Conservation (phyloP, 202 grass and related monocot species). For the Brachypodium distachyon region DNA sequence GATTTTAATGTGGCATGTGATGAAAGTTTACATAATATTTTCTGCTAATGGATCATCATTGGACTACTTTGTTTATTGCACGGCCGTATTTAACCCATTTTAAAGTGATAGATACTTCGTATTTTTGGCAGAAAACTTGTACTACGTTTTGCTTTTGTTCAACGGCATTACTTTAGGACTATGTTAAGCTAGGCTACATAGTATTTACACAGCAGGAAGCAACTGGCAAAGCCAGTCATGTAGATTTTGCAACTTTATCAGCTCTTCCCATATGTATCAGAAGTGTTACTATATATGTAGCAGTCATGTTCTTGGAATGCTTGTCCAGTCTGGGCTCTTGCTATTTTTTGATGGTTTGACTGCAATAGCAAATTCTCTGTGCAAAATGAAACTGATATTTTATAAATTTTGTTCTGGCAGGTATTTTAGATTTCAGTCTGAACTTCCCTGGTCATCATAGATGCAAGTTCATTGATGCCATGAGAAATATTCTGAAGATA, state of each 20-base stretch:
- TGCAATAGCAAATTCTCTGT: neutral
- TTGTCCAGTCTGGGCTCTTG: neutral
- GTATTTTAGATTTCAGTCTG: constrained; percentile 78
- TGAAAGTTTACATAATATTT: neutral
- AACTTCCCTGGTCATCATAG: constrained; percentile 86
- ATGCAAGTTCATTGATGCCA: constrained; percentile 64
- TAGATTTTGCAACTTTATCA: neutral
- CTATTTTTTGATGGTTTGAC: neutral
- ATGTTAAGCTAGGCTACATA: neutral
- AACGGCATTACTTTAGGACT: neutral
- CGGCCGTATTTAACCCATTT: neutral
- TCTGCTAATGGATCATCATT: constrained; percentile 1
- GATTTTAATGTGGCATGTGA: neutral
- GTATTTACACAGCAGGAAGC: neutral
- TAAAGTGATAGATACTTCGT: neutral
- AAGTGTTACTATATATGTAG: neutral
- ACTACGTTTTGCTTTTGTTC: constrained; percentile 2
- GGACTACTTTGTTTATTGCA: neutral
- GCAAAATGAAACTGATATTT: constrained; percentile 15
- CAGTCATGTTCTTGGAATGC: constrained; percentile 8
- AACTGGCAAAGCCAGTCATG: neutral
- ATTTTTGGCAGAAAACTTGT: constrained; percentile 8
- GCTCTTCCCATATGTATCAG: neutral
- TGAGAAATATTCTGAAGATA: constrained; percentile 83
- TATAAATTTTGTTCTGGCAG: constrained; percentile 46